These are phyloP conservation scores for Aspergillus olivimuriae DNA, from an alignment of 495 filamentous ascomycete species.

Conservation along the genomic window DNA sequence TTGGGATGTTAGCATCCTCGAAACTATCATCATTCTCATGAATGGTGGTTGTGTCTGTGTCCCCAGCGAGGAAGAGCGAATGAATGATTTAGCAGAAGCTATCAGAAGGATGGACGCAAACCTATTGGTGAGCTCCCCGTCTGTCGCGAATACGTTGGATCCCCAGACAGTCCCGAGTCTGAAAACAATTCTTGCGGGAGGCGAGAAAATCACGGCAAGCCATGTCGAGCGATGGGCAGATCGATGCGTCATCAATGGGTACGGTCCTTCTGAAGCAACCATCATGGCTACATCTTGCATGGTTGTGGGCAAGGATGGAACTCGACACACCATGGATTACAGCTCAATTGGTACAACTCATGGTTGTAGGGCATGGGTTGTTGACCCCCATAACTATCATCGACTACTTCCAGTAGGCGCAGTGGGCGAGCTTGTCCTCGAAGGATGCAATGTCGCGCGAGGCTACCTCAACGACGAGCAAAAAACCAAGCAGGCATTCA, in stretches of 20 bases:
- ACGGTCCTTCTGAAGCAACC: slow-evolving; percentile 50
- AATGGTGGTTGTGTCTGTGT: slow-evolving; percentile 60
- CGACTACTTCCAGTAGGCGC: slow-evolving; percentile 53
- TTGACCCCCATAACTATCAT: slow-evolving; percentile 50
- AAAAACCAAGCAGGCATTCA: slow-evolving; percentile 51
- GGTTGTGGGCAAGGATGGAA: slow-evolving; percentile 34
- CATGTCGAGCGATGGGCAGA: slow-evolving; percentile 38
- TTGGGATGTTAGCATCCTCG: slow-evolving; percentile 60
- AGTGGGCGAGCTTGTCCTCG: slow-evolving; percentile 60
- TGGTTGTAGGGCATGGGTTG: slow-evolving; percentile 49
- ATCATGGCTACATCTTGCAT: slow-evolving; percentile 38
- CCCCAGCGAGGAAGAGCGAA: slow-evolving; percentile 51
- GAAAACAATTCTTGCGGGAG: slow-evolving; percentile 43
- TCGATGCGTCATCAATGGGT: slow-evolving; percentile 43
- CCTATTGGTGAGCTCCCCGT: slow-evolving; percentile 34
- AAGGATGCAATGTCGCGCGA: slow-evolving; percentile 53
- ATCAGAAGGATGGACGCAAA: slow-evolving; percentile 37
- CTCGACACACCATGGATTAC: slow-evolving; percentile 32
- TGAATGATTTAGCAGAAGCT: slow-evolving; percentile 38
- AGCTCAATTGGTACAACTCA: slow-evolving; percentile 35
- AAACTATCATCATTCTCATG: slow-evolving; percentile 60
- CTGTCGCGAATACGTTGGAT: slow-evolving; percentile 40
- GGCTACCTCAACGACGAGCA: slow-evolving; percentile 52
- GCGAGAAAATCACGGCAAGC: slow-evolving; percentile 48
- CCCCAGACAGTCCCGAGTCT: slow-evolving; percentile 44